These are phyloP conservation scores for Panaeolus cyanescens DNA, from an alignment of 768 basidiomycete species.

Conservation along the genomic window DNA sequence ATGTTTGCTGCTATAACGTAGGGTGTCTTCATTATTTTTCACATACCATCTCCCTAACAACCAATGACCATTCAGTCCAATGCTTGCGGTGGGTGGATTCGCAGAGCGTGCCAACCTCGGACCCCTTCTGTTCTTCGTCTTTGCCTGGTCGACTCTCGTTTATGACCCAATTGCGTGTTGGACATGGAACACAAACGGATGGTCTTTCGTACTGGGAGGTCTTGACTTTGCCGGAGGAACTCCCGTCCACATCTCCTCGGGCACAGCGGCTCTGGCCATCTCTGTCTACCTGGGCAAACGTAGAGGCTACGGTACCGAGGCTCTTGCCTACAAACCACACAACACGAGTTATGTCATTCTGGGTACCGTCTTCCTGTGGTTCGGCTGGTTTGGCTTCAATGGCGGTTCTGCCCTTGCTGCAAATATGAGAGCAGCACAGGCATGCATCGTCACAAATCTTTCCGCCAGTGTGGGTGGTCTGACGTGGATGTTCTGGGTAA, in stretches of 20 bases:
- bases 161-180: constrained; percentile 97
- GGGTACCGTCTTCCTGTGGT: constrained; percentile 93
- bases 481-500: constrained; percentile 90
- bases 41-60: constrained; percentile 1
- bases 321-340: constrained; percentile 92
- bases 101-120: constrained; percentile 88
- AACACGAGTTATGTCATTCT: constrained; percentile 92
- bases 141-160: constrained; percentile 86
- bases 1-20: constrained; percentile 93
- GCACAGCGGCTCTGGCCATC: constrained; percentile 91
- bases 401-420: constrained; percentile 91
- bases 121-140: constrained; percentile 88
- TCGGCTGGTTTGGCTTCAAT: constrained; percentile 96
- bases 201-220: constrained; percentile 77
- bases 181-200: constrained; percentile 88
- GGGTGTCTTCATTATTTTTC: constrained; percentile 18
- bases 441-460: constrained; percentile 92
- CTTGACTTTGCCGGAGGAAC: constrained; percentile 96
- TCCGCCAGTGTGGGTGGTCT: constrained; percentile 86
- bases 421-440: constrained; percentile 85
- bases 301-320: constrained; percentile 87
- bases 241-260: constrained; percentile 97
- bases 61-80: constrained; percentile 60
- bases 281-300: constrained; percentile 92
- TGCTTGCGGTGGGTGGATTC: constrained; percentile 91